Percentiles rank a stretch among this genome's conserved stretches.
phyloP scores from a whole-genome alignment of 179 eudicot species.

The Spinacia oleracea region DNA sequence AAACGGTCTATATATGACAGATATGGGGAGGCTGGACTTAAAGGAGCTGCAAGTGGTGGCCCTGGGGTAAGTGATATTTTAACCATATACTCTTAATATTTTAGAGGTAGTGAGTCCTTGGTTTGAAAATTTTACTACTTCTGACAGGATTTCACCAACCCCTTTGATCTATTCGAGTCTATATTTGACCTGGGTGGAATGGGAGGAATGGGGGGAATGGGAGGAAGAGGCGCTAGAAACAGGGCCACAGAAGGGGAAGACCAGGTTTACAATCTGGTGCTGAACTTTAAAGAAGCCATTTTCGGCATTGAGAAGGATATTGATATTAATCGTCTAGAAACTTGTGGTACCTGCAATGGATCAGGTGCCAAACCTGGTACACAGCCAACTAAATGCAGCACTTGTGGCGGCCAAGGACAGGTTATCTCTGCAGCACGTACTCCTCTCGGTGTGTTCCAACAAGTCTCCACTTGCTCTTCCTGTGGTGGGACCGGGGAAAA shows the following conservation, averaged over 20 bases:
- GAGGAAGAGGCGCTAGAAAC: conserved; percentile 76
- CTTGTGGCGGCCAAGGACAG: conserved; percentile 95
- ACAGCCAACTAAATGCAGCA: conserved; percentile 56
- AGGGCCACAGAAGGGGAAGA: conserved; percentile 85
- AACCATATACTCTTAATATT: neutral
- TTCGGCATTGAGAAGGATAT: conserved; percentile 91
- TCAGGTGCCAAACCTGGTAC: conserved; percentile 95
- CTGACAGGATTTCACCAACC: conserved; percentile 84
- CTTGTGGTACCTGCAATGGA: conserved; percentile 79
- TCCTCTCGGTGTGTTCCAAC: conserved; percentile 92
- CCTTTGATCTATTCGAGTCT: conserved; percentile 86
- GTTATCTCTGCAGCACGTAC: conserved; percentile 85
- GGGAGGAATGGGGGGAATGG: conserved; percentile 54
- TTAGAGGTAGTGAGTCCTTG: neutral
- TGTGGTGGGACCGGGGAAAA: conserved; percentile 81
- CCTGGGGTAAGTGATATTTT: conserved; percentile 65
- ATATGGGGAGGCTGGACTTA: conserved; percentile 97
- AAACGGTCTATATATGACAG: conserved; percentile 90
- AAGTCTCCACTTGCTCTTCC: conserved; percentile 78
- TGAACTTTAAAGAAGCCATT: conserved; percentile 86
- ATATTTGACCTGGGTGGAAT: conserved; percentile 78
- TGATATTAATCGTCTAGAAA: conserved; percentile 71
- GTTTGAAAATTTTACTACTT: conserved; percentile 7
- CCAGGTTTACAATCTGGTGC: conserved; percentile 70
- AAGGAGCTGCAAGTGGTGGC: conserved; percentile 82